phyloP scores from a whole-genome alignment of 768 basidiomycete species.

The Tricholoma sp. region DNA sequence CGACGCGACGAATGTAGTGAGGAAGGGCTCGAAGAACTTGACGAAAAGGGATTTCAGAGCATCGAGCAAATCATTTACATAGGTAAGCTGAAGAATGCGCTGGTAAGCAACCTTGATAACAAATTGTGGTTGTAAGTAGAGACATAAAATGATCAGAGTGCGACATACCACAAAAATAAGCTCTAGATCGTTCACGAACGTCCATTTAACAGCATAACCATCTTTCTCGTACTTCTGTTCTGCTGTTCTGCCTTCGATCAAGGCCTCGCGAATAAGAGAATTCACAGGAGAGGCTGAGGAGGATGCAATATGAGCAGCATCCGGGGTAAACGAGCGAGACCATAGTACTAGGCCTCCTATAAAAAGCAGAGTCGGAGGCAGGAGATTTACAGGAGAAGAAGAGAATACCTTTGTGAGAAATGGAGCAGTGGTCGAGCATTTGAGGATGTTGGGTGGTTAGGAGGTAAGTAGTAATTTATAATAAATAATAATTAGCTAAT shows the following conservation, averaged over 20 bases:
- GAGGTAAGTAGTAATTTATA: no score
- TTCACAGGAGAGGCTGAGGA: slow-evolving; percentile 82
- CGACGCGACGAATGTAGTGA: slow-evolving; percentile 80
- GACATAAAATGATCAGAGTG: background rate
- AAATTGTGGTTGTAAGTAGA: slow-evolving; percentile 1
- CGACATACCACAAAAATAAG: slow-evolving; percentile 89
- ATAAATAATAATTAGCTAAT: background rate
- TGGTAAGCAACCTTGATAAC: slow-evolving; percentile 83
- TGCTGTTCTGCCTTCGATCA: slow-evolving; percentile 83
- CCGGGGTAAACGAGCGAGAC: slow-evolving; percentile 92
- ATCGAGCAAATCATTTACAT: slow-evolving; percentile 82
- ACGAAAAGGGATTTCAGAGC: slow-evolving; percentile 83
- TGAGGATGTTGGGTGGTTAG: background rate
- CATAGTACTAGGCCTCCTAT: slow-evolving; percentile 90
- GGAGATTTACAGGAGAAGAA: background rate
- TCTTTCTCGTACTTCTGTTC: slow-evolving; percentile 90
- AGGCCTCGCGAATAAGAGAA: slow-evolving; percentile 81
- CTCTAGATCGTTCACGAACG: slow-evolving; percentile 91
- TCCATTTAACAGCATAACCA: slow-evolving; percentile 92
- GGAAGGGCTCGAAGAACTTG: slow-evolving; percentile 79
- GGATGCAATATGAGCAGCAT: slow-evolving; percentile 62
- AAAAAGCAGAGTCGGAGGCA: slow-evolving; percentile 1
- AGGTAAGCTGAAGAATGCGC: slow-evolving; percentile 90
- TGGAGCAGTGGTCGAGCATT: slow-evolving; percentile 96
- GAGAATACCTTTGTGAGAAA: slow-evolving; percentile 79